phyloP scores from a whole-genome alignment of 495 filamentous ascomycete species.

The Xylaria intraflava region DNA sequence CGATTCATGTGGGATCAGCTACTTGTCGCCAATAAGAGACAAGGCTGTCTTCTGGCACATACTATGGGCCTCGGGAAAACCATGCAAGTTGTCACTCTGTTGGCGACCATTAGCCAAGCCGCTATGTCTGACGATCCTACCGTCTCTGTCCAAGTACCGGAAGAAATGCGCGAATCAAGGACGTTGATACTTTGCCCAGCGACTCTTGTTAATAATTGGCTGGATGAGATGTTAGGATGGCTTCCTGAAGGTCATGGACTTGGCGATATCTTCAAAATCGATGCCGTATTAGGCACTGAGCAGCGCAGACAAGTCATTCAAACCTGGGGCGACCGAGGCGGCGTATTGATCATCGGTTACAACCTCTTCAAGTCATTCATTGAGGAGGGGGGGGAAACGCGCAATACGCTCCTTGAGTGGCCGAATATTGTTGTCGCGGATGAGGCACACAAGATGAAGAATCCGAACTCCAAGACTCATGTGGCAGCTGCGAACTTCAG shows the following conservation, averaged over 20 bases:
- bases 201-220: constrained; percentile 73
- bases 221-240: constrained; percentile 70
- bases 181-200: constrained; percentile 73
- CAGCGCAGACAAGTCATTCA: constrained; percentile 41
- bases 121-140: constrained; percentile 49
- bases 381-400: constrained; percentile 26
- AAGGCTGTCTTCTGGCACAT: constrained; percentile 82
- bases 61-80: constrained; percentile 95
- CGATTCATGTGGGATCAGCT: constrained; percentile 88
- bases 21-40: constrained; percentile 46
- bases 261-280: constrained; percentile 48
- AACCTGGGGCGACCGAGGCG: constrained; percentile 59
- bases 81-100: constrained; percentile 77
- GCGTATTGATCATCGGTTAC: constrained; percentile 71
- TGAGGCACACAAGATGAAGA: constrained; percentile 80
- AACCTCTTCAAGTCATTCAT: constrained; percentile 47
- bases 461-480: constrained; percentile 45
- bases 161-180: constrained; percentile 51
- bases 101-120: constrained; percentile 65
- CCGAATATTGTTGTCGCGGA: constrained; percentile 80
- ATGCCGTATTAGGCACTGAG: constrained; percentile 12
- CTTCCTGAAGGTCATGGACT: constrained; percentile 41
- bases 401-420: constrained; percentile 44
- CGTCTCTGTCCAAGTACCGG: constrained; percentile 60
- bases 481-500: constrained; percentile 49